Base-by-base conservation (phyloP, 2,329 filamentous ascomycete species). In the Phyllosticta paracitricarpa region DNA sequence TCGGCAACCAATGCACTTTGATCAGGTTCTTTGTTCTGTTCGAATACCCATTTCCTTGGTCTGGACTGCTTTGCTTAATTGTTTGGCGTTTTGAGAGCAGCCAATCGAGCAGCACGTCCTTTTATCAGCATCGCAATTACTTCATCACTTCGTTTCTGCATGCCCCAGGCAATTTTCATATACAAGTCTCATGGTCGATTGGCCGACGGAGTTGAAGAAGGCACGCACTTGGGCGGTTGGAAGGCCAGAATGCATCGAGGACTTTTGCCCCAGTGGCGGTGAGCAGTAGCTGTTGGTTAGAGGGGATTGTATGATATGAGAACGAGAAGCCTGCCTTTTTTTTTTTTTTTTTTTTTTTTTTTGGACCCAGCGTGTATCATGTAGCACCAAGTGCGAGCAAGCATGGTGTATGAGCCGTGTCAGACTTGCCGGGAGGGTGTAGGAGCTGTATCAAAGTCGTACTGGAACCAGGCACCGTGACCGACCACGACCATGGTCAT, bases 41-140 rank as follows among this genome's bases (percentile, higher is more conserved):
- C 59, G 54, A 61, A 61, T 61, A 61, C 59, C 59, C 59, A 61
- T 51, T 61, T 61, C 59, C 59, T 61, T 61, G 59, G 59, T 61
- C 57, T 55, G 55, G 54, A 26, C 51, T 51, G 55, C 53, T 61
- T 61, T 51, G 51, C 59, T 54, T 54, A 25, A 24, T 54, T 54
- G 59, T 61, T 61, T 61, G 54, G 54, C 54, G 59, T 61, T 61
- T 61, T 48, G 40, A 48, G 40, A 48, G 40, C 17, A 48, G 17
- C 17, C 40, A 48, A 17, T 48, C 40, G 40, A 48, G 40, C 40
- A 48, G 40, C 17, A 48, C 40, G 40, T 48, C 40, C 40, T 17
- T 48, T 48, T 48, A 6, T 6, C 17, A 48, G 40, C 40, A 48
- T 48, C 17, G 40, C 14, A n/a, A 48, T n/a, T 48, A n/a, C 40